Percentiles rank a stretch among this genome's conserved stretches.
phyloP scores from a whole-genome alignment of 177 flowering plant genomes.

The Telopea speciosissima region DNA sequence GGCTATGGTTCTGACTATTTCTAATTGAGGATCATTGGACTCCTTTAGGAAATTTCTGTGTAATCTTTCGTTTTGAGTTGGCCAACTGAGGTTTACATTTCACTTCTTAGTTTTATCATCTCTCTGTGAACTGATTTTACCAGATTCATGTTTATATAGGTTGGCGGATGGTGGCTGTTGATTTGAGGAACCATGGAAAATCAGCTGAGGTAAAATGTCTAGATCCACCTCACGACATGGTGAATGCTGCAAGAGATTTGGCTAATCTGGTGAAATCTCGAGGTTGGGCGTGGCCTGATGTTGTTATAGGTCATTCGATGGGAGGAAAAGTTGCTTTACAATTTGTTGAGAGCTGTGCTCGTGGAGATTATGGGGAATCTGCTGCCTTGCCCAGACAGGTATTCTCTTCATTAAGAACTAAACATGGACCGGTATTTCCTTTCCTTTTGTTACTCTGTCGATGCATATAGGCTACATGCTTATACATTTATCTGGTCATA shows the following conservation, averaged over 20 bases:
- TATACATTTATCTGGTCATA: too few relatives aligned
- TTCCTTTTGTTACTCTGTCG: too few relatives aligned
- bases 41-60: too few relatives aligned
- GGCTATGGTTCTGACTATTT: neutral
- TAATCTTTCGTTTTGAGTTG: neutral
- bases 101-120: neutral
- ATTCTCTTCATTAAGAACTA: neutral
- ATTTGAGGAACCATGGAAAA: slow-evolving; percentile 85
- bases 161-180: slow-evolving; percentile 88
- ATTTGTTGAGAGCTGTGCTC: slow-evolving; percentile 58
- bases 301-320: slow-evolving; percentile 90
- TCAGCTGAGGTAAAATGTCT: slow-evolving; percentile 61
- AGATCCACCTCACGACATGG: slow-evolving; percentile 71
- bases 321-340: slow-evolving; percentile 92
- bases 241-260: slow-evolving; percentile 76
- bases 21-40: neutral
- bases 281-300: slow-evolving; percentile 95
- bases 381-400: slow-evolving; percentile 79
- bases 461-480: too few relatives aligned
- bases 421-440: neutral
- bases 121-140: neutral
- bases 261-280: slow-evolving; percentile 56
- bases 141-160: slow-evolving; percentile 22
- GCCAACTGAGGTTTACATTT: neutral
- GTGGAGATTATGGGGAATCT: slow-evolving; percentile 64